Base-by-base conservation (phyloP, 192 early-diverging fungal species). In the Backusella tuberculispora region DNA sequence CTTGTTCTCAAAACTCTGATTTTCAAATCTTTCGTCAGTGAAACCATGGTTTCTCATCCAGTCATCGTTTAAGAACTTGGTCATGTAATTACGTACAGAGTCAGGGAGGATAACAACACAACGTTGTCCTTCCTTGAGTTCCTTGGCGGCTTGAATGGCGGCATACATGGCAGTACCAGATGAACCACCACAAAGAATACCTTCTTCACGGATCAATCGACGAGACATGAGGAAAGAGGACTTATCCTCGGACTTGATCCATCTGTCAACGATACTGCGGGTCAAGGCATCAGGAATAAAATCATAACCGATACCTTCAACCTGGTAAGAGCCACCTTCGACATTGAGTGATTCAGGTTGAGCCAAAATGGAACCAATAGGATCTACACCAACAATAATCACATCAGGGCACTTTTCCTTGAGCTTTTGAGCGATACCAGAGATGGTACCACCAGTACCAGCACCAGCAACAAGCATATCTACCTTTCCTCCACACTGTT, bases 61-160 rank as follows among this genome's bases (percentile, higher is more conserved):
- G 46, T 92, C 94, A 81, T 98, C 98, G 83, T 94, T 96, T 80
- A 99, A 91, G 85, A 97, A 97, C 83, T 99, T 99, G 78, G 96
- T 95, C 97, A 99, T 99, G 89, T 99, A 99, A 88, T 99, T 99
- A 70, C 97, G 90, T 72, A 98, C 96, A 13, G 97, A 97, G 85
- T 99, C 98, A 41, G 98, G 92, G 63, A 99, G 82, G n/a, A 99
- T 82, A 10, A 99, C 96, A 75, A 98, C 97, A 78, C 92, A 92
- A 64, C 95, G 89, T 83, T 98, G 91, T 63, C 95, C 96, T 43
- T 92, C 86, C 73, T 92, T 93, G 14, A 99, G 85, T 26, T 83
- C 78, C 79, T 94, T 96, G 73, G 94, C 94, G 8, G 93, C 94
- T 78, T 94, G 83, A 29, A 98, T 69, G 48, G 92, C 97, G 47